Evolutionary conservation across 1,284 basidiomycete genomes (phyloP).

Genomic region (Malassezia sympodialis): DNA sequence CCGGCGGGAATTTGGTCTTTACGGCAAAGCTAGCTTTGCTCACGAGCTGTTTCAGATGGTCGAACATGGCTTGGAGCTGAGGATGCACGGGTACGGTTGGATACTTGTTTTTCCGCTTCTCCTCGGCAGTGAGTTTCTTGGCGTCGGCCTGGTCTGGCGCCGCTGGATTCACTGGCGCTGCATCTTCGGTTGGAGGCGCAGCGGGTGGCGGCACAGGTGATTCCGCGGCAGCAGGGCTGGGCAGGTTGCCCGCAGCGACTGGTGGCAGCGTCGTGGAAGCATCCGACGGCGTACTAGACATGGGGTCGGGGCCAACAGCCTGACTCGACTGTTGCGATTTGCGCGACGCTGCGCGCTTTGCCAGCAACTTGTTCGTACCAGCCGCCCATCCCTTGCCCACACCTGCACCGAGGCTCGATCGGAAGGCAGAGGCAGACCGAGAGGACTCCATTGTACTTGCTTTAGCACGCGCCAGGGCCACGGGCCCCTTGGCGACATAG

Average conservation of each 20-base stretch:
- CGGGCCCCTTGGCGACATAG: constrained; percentile 58
- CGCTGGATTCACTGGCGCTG: background rate
- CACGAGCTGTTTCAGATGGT: constrained; percentile 58
- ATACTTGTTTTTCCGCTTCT: constrained; percentile 46
- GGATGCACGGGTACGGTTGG: constrained; percentile 53
- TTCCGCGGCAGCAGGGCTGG: background rate
- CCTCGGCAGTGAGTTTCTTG: constrained; percentile 43
- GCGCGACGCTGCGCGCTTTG: constrained; percentile 24
- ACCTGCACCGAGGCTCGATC: constrained; percentile 8
- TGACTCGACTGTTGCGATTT: background rate
- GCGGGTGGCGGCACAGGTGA: background rate
- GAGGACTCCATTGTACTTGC: constrained; percentile 13
- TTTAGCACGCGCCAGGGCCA: constrained; percentile 38
- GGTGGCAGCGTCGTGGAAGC: background rate
- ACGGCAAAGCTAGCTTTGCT: constrained; percentile 41
- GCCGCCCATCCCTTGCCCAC: constrained; percentile 22
- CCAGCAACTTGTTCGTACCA: constrained; percentile 32
- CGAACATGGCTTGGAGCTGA: constrained; percentile 58
- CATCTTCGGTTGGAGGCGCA: background rate
- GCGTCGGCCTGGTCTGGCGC: background rate
- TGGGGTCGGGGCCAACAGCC: background rate
- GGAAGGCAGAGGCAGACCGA: constrained; percentile 10
- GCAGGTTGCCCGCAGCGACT: background rate
- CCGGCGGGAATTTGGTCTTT: constrained; percentile 78
- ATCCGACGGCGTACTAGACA: background rate